These are phyloP conservation scores for Cyanodermella asteris DNA, from an alignment of 2,329 filamentous ascomycete genomes.

Conservation along the genomic window DNA sequence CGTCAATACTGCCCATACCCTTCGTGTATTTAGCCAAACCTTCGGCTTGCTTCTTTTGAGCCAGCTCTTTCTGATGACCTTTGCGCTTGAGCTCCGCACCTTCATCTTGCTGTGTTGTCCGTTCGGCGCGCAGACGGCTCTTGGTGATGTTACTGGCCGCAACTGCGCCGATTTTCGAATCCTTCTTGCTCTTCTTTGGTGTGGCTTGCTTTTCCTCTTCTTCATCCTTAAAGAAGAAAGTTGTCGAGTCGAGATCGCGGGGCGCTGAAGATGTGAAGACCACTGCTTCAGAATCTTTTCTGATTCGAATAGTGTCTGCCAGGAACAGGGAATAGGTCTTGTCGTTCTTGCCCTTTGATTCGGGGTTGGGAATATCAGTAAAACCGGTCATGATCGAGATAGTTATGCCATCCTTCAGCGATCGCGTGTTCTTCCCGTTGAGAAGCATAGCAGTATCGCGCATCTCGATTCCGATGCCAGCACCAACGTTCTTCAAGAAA, in stretches of 20 bases:
- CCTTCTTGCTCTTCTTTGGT: constrained; percentile 74
- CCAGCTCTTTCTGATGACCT: constrained; percentile 79
- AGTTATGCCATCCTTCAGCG: constrained; percentile 91
- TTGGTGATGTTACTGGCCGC: constrained; percentile 90
- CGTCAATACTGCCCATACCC: constrained; percentile 64
- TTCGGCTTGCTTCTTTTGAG: constrained; percentile 71
- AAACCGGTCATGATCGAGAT: constrained; percentile 78
- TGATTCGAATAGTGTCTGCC: constrained; percentile 79
- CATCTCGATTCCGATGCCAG: constrained; percentile 80
- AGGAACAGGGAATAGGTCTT: constrained; percentile 75
- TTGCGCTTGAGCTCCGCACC: constrained; percentile 71
- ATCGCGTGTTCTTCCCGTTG: constrained; percentile 65
- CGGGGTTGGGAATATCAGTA: constrained; percentile 67
- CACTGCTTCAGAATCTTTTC: constrained; percentile 39
- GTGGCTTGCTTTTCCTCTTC: constrained; percentile 57
- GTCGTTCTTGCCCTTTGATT: constrained; percentile 73
- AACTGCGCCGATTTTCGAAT: constrained; percentile 61
- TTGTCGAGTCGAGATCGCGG: constrained; percentile 77
- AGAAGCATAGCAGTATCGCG: constrained; percentile 64
- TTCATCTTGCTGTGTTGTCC: constrained; percentile 70
- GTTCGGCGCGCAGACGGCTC: constrained; percentile 75
- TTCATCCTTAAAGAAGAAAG: constrained; percentile 95
- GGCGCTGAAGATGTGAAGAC: constrained; percentile 89
- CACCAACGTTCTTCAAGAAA: constrained; percentile 80
- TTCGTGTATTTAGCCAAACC: constrained; percentile 71